Evolutionary conservation across 306 rosid genomes (phyloP).

Genomic region (Leucaena leucocephala): DNA sequence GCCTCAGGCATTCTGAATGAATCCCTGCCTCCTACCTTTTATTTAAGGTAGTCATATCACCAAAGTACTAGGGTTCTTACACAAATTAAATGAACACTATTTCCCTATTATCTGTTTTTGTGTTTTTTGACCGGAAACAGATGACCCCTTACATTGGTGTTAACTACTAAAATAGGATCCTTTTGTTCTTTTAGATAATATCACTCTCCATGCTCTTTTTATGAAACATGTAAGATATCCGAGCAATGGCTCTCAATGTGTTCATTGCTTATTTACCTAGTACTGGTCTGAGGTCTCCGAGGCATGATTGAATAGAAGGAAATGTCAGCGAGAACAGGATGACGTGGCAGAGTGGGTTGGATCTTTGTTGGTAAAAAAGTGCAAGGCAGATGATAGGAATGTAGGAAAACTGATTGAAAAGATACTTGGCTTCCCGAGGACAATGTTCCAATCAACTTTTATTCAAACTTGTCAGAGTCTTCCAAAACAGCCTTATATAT

Average conservation of each 20-base stretch:
- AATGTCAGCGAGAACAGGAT: constrained; percentile 50
- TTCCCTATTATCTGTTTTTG: not conserved
- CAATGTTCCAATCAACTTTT: constrained; percentile 77
- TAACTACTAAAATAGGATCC: not conserved
- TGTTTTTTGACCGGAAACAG: not conserved
- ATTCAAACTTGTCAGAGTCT: constrained; percentile 89
- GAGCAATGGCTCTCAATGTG: constrained; percentile 18
- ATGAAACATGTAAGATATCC: not conserved
- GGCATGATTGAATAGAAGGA: constrained; percentile 8
- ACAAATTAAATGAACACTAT: not conserved
- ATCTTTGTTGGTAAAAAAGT: constrained; percentile 65
- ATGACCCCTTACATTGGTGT: not conserved
- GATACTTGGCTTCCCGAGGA: constrained; percentile 92
- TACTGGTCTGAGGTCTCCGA: not conserved
- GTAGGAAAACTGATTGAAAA: constrained; percentile 56
- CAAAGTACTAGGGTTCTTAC: constrained; percentile 7
- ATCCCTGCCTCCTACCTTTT: constrained; percentile 24
- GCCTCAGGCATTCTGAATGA: constrained; percentile 34
- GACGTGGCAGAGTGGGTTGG: constrained; percentile 43
- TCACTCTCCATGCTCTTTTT: not conserved
- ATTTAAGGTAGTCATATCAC: constrained; percentile 31
- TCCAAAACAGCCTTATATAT: constrained; percentile 63
- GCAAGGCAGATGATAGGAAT: constrained; percentile 57
- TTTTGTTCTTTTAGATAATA: constrained; percentile 1
- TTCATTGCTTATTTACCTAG: not conserved